A percentile compares a stretch with the other conserved stretches of the same genome.
phyloP scores from a whole-genome alignment of 73 alveolate species.

The Effrenium voratum region DNA sequence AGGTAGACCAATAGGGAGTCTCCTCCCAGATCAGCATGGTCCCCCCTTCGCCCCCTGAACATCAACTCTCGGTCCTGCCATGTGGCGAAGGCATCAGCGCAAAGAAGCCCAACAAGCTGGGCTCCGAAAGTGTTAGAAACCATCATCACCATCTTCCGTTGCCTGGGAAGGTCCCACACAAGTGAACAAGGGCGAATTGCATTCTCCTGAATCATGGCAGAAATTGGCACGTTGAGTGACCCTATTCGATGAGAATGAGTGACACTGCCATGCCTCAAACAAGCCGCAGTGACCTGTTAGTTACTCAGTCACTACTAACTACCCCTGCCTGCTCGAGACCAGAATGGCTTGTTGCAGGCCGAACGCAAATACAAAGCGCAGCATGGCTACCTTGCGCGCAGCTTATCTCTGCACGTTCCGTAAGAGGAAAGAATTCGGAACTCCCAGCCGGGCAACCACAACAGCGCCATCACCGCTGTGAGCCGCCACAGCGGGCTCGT shows the following conservation, averaged over 20 bases:
- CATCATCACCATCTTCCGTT: constrained; percentile 22
- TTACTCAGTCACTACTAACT: background rate
- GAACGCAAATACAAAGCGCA: constrained; percentile 19
- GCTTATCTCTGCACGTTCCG: background rate
- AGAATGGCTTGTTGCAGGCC: background rate
- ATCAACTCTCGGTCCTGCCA: constrained; percentile 33
- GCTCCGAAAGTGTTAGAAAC: constrained; percentile 40
- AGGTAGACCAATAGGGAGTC: background rate
- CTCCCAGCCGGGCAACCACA: background rate
- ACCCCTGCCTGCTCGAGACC: constrained; percentile 21
- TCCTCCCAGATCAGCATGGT: background rate
- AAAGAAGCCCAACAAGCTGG: constrained; percentile 50
- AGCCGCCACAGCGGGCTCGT: background rate
- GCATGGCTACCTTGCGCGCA: constrained; percentile 29
- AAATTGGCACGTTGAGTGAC: background rate
- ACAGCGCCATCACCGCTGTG: constrained; percentile 54
- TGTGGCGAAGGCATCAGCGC: constrained; percentile 78
- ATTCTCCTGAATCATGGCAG: background rate
- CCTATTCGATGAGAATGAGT: background rate
- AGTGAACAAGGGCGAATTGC: background rate
- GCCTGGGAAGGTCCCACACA: constrained; percentile 19
- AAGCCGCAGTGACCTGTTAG: background rate
- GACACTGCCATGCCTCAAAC: background rate
- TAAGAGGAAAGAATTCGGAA: background rate
- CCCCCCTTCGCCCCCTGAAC: background rate